Conservation (phyloP, 495 filamentous ascomycete genomes). For the Oidiodendron maius region DNA sequence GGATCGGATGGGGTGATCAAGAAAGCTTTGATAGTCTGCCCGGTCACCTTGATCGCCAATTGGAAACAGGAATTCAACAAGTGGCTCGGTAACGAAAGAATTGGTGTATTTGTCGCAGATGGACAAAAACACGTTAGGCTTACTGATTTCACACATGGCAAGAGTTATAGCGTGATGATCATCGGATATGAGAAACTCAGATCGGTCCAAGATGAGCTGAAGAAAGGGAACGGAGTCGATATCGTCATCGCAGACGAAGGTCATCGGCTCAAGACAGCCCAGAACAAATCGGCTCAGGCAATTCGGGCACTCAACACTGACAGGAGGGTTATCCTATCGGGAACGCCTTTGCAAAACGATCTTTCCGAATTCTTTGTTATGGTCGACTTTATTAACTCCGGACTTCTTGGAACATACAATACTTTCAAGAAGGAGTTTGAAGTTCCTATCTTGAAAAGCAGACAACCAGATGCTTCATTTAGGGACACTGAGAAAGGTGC, state of each 20-base stretch:
- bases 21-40: constrained; percentile 78
- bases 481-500: constrained; percentile 73
- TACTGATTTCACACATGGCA: constrained; percentile 74
- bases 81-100: constrained; percentile 73
- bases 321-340: constrained; percentile 64
- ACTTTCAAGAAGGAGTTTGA: constrained; percentile 72
- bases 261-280: constrained; percentile 73
- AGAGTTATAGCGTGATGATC: constrained; percentile 71
- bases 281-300: constrained; percentile 73
- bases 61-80: constrained; percentile 77
- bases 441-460: constrained; percentile 61
- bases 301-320: constrained; percentile 67
- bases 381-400: constrained; percentile 77
- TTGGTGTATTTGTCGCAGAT: constrained; percentile 70
- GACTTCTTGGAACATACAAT: constrained; percentile 59
- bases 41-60: constrained; percentile 72
- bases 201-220: constrained; percentile 60
- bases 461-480: constrained; percentile 61
- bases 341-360: constrained; percentile 78
- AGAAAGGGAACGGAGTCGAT: constrained; percentile 59
- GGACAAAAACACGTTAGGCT: constrained; percentile 54
- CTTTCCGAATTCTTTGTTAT: constrained; percentile 73
- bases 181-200: constrained; percentile 77
- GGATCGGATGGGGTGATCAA: constrained; percentile 51
- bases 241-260: constrained; percentile 82